Evolutionary conservation across 169 alveolate genomes (phyloP), one percentile per base, ranked within the genome.

Genomic region (Plasmodium adleri): DNA sequence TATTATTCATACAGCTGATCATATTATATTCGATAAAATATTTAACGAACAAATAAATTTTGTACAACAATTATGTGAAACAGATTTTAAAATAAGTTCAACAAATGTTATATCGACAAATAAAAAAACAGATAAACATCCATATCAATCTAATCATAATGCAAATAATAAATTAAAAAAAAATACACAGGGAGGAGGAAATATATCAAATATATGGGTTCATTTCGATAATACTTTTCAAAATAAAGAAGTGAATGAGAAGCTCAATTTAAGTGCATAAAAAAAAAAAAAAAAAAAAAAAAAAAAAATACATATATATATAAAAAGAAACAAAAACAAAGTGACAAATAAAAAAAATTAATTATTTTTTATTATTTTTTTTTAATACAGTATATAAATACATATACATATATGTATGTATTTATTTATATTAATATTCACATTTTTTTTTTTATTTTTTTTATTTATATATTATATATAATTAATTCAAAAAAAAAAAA

Each of bases 31-130:
- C 70, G 91, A 83, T 20, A 83, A 83, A 83, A 83, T 54, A 10
- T 83, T 83, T 83, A 83, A 83, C 59, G 92, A 86, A 50, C 72
- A 86, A 86, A 86, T 86, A 26, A 52, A 86, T 24, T 58, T 72
- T 47, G 76, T 86, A 47, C 75, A 86, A 86, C 71, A 72, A 12
- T 71, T 86, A 63, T 86, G 87, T 22, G 72, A 72, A 62, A 52
- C 50, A 15, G 67, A 83, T 68, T 68, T 10, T 72, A 52, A 20
- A 58, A 49, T 54, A 28, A 83, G 58, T 43, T 22, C 28, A 66
- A 54, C 67, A 67, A 72, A 63, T 39, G 43, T 49, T 13, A 24
- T 15, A 12, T 49, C 72, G 1, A n/a, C 47, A 26, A 54, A 50
- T 9, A 68, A 63, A 60, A 68, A 43, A 83, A 15, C 47, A 24